Percentiles rank a stretch among this genome's conserved stretches.
Evolutionary conservation across 768 basidiomycete species (phyloP).

Genomic region (Lactarius hengduanensis): DNA sequence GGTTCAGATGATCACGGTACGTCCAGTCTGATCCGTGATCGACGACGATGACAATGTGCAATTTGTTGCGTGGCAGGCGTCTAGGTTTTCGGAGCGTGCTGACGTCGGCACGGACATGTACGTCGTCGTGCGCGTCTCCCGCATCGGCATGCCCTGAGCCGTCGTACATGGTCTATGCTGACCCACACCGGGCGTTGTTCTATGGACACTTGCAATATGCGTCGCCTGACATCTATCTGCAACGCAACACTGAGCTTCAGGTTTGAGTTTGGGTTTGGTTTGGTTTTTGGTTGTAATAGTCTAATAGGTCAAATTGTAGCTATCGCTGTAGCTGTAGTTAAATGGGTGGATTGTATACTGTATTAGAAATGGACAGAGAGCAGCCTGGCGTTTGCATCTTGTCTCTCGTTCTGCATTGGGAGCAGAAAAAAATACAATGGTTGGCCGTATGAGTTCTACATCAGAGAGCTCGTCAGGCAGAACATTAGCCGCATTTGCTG

Average conservation of each 20-base stretch:
- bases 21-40: neutral
- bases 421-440: neutral
- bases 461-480: neutral
- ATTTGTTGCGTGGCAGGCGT: constrained; percentile 2
- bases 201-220: constrained; percentile 8
- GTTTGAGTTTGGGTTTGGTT: neutral
- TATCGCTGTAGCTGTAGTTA: neutral
- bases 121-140: constrained; percentile 19
- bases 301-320: neutral
- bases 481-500: neutral
- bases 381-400: neutral
- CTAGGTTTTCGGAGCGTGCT: neutral
- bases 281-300: neutral
- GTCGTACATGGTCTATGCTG: neutral
- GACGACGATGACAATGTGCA: neutral
- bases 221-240: constrained; percentile 5
- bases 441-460: neutral
- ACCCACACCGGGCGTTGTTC: constrained; percentile 17
- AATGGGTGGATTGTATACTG: neutral
- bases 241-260: neutral
- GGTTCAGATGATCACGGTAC: constrained; percentile 30
- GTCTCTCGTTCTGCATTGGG: no score
- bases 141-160: constrained; percentile 12
- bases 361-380: neutral
- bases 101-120: constrained; percentile 7